Evolutionary conservation across 2,329 filamentous ascomycete genomes (phyloP), one percentile per base, ranked within the genome.

Genomic region (Fusarium chuoi): DNA sequence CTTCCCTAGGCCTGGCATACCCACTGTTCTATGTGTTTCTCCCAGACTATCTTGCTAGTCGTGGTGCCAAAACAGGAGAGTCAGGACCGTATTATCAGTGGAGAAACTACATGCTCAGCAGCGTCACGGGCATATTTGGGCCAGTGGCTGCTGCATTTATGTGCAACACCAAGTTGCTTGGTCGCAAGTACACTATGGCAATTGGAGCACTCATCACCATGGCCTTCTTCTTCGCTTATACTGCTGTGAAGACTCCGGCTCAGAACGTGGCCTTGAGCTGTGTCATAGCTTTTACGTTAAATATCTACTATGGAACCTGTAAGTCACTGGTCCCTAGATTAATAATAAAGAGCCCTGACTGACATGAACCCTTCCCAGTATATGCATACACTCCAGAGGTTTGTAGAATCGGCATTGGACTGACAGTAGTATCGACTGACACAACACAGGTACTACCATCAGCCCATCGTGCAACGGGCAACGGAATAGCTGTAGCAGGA

Each of bases 21-120:
- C 57, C 57, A 14, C 57, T 60, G 5, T 60, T 60, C 7, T 60
- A 60, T 15, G 57, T 60, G 3, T 60, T 60, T 33, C 35, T 60
- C 3, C 57, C 57, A 2, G 45, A 52, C 13, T 41, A 51, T 11
- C 44, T 60, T 8, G 26, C 57, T 3, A 52, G 35, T 10, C 57
- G 57, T 4, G 57, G 44, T n/a, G 41, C 55, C 8, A 2, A 45
- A 20, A 57, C 55, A 1, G 39, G 39, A 22, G 39, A 57, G 14
- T 26, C 55, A 13, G 55, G 55, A 3, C 55, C 39, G 3, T 57
- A 57, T 7, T 57, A 57, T 12, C 28, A 35, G 14, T 57, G 39
- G 55, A 57, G 55, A 1, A 57, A 57, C 20, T 57, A 57, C 30
- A 57, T 57, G 55, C 55, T 57, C 7, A 57, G 39, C 10, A 46